Base-by-base conservation (phyloP, 2,329 filamentous ascomycete genomes). In the Rosellinia necatrix region DNA sequence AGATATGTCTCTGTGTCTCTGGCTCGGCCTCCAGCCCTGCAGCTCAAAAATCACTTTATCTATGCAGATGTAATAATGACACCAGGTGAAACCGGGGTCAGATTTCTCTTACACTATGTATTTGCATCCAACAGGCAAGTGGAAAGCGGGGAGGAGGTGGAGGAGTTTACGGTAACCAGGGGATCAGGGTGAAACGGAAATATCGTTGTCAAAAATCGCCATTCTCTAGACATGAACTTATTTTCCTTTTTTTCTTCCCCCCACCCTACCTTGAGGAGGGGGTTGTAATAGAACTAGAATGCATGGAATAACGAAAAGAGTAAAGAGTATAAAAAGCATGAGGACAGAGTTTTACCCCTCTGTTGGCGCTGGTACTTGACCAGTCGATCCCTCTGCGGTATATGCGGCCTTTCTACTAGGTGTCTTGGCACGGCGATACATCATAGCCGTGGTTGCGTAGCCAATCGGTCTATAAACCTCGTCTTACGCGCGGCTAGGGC, bases 1-100 rank as follows among this genome's bases (percentile, higher is more conserved):
- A 30, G 17, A 29, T 32, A 42, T 13, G 12, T 47, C 21, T 37
- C 10, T 57, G 21, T 30, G 10, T 41, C 22, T 22, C 10, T 29
- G 40, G 9, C 12, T n/a, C 17, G 3, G 8, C 13, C 37, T 35
- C 30, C 15, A 17, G 24, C 37, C 29, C 42, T n/a, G 13, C 17
- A 7, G 24, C 48, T 37, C 27, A 38, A 52, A 56, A 37, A 30
- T 46, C 24, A 29, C 46, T 53, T 47, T 49, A 3, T 32, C 52
- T 53, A 56, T 32, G 21, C 55, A 38, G 34, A 62, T 62, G 59
- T 63, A 62, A 64, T 44, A 55, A 49, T 50, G 44, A 47, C 47
- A 29, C 25, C 32, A 35, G 21, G n/a, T 35, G 29, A 48, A 32
- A 30, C 12, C n/a, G 27, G 47, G 46, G 34, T 12, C 42, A 17